Evolutionary conservation across 768 basidiomycete genomes (phyloP).

Genomic region (Xerocomellus amylosporus): DNA sequence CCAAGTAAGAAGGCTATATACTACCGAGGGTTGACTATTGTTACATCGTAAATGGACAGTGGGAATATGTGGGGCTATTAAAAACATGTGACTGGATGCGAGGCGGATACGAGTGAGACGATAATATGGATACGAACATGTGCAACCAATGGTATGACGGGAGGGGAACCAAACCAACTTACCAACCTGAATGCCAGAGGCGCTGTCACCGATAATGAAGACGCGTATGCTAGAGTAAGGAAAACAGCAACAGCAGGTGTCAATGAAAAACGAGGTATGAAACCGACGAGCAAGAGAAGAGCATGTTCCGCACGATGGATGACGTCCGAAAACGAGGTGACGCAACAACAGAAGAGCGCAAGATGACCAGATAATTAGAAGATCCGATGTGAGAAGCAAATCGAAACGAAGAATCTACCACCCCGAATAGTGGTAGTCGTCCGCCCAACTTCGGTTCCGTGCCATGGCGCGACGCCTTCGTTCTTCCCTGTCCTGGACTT

Average conservation of each 20-base stretch:
- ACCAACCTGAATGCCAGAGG: constrained; percentile 12
- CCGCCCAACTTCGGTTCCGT: constrained; percentile 65
- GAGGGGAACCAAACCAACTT: constrained; percentile 14
- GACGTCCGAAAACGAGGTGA: constrained; percentile 17
- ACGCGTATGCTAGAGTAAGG: constrained; percentile 18
- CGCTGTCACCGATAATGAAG: constrained; percentile 6
- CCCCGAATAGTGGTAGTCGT: constrained; percentile 63
- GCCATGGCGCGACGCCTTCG: constrained; percentile 46
- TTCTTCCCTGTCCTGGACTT: constrained; percentile 40
- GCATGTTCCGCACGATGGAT: constrained; percentile 19
- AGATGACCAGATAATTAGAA: constrained; percentile 24
- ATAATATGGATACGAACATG: constrained; percentile 12
- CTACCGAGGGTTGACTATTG: constrained; percentile 29
- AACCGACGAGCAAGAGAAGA: constrained; percentile 19
- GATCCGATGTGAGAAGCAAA: constrained; percentile 13
- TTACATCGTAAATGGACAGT: constrained; percentile 36
- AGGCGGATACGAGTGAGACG: constrained; percentile 2
- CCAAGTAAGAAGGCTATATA: constrained; percentile 28
- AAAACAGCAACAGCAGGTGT: constrained; percentile 10
- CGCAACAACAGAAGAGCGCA: constrained; percentile 19
- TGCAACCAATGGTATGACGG: constrained; percentile 20
- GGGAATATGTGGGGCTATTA: constrained; percentile 24
- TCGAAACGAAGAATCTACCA: constrained; percentile 42
- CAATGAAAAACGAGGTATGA: constrained; percentile 8
- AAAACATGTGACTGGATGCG: constrained; percentile 27